Base-by-base conservation (phyloP, 139 green algal species). In the Spirogloea muscicola region DNA sequence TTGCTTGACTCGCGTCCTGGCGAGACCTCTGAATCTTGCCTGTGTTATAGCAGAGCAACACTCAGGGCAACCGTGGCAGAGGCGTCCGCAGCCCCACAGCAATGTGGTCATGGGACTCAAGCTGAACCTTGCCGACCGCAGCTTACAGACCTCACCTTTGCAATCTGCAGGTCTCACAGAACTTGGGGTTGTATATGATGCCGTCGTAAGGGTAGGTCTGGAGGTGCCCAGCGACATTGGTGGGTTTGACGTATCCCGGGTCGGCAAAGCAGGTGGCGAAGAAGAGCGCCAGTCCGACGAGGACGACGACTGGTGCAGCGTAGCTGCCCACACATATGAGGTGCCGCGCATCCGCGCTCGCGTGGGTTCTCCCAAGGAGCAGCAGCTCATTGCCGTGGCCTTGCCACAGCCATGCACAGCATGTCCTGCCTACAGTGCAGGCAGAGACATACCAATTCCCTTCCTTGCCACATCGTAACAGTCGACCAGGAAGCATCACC, bases 191-290 rank as follows among this genome's bases (percentile, higher is more conserved):
- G 36, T 74, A 74, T 3, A 74, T 43, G 21, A 64, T 27, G 37
- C 33, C 3, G 39, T 76, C 68, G 39, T 36, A 67, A 3, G 3
- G 21, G 68, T 52, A 76, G 18, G 49, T n/a, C 9, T 3, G 9
- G 29, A 66, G 38, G 31, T 76, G 25, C 3, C 7, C 10, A 5
- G 4, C 16, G 6, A 76, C 49, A 40, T 76, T 76, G 21, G 3
- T 21, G 44, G 43, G 16, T 37, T 58, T 79, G 58, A 79, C 16
- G 13, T 33, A 46, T 21, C 68, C 68, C 31, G 68, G 68, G 68
- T 77, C 68, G 1, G 18, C 39, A 9, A 77, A 43, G 58, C 29
- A 48, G 10, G 68, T 66, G 27, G 68, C 13, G 18, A 58, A 9
- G 41, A 77, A 77, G n/a, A 55, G 36, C n/a, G 41, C 31, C 10